Percentiles rank a stretch among this genome's conserved stretches.
Conservation (phyloP, 2,329 filamentous ascomycete genomes). For the Ophiostoma australiae region DNA sequence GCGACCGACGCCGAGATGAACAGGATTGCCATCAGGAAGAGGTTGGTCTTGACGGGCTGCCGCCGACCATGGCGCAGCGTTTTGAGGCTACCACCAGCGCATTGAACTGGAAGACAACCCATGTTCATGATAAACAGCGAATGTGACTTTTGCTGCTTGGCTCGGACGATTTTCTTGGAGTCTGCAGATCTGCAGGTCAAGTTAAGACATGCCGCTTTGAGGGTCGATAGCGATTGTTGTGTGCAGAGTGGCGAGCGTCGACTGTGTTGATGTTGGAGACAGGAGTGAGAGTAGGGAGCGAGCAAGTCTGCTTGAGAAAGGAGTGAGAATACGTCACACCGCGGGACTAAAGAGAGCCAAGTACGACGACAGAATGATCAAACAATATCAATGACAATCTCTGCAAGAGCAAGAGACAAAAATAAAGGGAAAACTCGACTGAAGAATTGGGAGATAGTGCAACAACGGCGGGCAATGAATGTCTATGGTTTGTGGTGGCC, state of each 20-base stretch:
- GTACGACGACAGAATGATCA: background rate
- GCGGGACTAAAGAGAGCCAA: background rate
- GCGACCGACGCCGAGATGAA: background rate
- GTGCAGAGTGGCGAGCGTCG: background rate
- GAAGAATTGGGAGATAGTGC: background rate
- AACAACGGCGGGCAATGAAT: background rate
- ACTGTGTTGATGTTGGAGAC: background rate
- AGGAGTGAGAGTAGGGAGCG: background rate
- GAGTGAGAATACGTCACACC: background rate
- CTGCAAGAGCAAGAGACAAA: background rate
- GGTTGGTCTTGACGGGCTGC: background rate
- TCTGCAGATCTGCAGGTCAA: constrained; percentile 4
- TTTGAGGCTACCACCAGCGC: background rate
- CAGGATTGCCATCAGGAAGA: background rate
- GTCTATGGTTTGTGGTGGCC: background rate
- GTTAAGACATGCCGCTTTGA: background rate
- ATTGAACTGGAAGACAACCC: background rate
- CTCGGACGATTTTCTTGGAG: background rate
- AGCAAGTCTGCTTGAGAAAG: background rate
- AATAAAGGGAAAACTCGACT: background rate
- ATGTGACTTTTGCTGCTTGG: background rate
- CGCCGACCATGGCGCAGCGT: background rate
- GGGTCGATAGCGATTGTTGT: background rate
- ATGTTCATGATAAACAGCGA: background rate
- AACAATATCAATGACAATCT: background rate